Conservation (phyloP, 106 monocot species). For the Chionographis japonica region DNA sequence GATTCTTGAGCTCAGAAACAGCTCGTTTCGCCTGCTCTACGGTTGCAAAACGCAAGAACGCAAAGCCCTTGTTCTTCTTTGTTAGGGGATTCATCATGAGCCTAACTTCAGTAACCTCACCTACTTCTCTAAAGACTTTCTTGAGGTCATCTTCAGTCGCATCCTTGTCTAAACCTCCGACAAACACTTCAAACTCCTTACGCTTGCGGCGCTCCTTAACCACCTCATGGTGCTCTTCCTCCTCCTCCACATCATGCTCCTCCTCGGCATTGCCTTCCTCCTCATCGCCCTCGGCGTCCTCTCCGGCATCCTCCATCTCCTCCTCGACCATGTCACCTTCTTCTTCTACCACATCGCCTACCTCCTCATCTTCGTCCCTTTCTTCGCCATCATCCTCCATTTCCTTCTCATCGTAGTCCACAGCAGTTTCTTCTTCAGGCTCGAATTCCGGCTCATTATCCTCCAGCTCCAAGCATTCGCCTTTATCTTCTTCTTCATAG, state of each 20-base stretch:
- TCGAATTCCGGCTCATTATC: slow-evolving; percentile 85
- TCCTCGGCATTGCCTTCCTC: slow-evolving; percentile 50
- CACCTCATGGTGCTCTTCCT: slow-evolving; percentile 60
- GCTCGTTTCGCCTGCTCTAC: slow-evolving; percentile 89
- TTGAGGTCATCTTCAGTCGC: slow-evolving; percentile 78
- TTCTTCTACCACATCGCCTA: slow-evolving; percentile 34
- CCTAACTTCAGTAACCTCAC: slow-evolving; percentile 74
- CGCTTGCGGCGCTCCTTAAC: slow-evolving; percentile 71
- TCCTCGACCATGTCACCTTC: slow-evolving; percentile 42
- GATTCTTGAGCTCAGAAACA: slow-evolving; percentile 66
- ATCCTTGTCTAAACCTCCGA: slow-evolving; percentile 88
- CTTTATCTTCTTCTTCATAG: slow-evolving; percentile 66
- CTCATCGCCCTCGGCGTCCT: slow-evolving; percentile 56
- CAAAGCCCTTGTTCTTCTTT: slow-evolving; percentile 97
- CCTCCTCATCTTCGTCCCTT: slow-evolving; percentile 37
- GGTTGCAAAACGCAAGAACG: slow-evolving; percentile 85
- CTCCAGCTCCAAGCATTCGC: slow-evolving; percentile 66
- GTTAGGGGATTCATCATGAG: slow-evolving; percentile 75
- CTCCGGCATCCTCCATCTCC: slow-evolving; percentile 53
- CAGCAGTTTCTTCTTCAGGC: slow-evolving; percentile 54
- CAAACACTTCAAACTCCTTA: slow-evolving; percentile 98
- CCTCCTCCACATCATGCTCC: slow-evolving; percentile 42
- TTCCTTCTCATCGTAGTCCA: slow-evolving; percentile 65
- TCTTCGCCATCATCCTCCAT: slow-evolving; percentile 40
- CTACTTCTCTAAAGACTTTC: slow-evolving; percentile 72